A percentile compares a stretch with the other conserved stretches of the same genome.
Conservation (phyloP, 2,329 filamentous ascomycete species). For the Rhynchosporium agropyri region DNA sequence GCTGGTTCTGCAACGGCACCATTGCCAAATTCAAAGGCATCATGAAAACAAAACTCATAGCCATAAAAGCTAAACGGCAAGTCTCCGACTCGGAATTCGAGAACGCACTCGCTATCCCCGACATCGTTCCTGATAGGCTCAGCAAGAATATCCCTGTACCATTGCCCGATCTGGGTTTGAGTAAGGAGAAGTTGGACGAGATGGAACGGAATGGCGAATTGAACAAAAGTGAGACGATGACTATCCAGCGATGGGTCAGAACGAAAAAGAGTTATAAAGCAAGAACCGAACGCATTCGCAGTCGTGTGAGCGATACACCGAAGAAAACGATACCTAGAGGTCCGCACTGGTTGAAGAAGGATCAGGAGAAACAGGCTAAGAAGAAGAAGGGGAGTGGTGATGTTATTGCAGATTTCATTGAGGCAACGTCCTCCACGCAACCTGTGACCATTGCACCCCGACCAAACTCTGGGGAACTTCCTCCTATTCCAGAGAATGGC, state of each 20-base stretch:
- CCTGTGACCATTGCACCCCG: too few species aligned
- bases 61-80: conserved; percentile 59
- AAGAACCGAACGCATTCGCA: conserved; percentile 15
- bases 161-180: conserved; percentile 38
- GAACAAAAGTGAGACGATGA: conserved; percentile 11
- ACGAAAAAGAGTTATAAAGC: conserved; percentile 16
- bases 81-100: conserved; percentile 53
- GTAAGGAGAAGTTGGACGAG: conserved; percentile 32
- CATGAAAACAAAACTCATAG: conserved; percentile 83
- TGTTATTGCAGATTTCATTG: too few species aligned
- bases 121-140: conserved; percentile 36
- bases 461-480: too few species aligned
- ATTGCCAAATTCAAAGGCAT: conserved; percentile 83
- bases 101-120: conserved; percentile 45
- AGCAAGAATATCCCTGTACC: conserved; percentile 35
- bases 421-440: too few species aligned
- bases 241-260: conserved; percentile 12
- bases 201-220: conserved; percentile 21
- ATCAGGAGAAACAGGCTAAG: background rate
- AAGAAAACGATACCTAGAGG: background rate
- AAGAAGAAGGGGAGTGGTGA: background rate
- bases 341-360: background rate
- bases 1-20: conserved; percentile 83
- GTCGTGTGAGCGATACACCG: background rate
- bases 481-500: too few species aligned